Evolutionary conservation across 2,329 filamentous ascomycete species (phyloP).

Genomic region (Pseudofabraea citricarpa): DNA sequence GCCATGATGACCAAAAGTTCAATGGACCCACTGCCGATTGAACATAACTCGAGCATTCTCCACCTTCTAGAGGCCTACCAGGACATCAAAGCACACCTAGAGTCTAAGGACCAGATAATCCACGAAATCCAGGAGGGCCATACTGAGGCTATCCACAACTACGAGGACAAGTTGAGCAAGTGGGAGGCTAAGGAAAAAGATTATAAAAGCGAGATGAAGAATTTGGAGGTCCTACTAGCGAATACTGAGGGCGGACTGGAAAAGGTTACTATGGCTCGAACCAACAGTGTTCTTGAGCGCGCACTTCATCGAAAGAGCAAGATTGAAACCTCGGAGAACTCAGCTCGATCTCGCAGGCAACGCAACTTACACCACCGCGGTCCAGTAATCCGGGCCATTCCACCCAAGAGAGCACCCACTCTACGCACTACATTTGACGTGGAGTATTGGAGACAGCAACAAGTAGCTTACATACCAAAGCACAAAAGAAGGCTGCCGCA

Average conservation of each 20-base stretch:
- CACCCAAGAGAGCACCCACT: too few relatives aligned
- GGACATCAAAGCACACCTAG: constrained; percentile 15
- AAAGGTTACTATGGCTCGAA: constrained; percentile 22
- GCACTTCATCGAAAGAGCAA: too few relatives aligned
- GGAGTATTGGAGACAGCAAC: too few relatives aligned
- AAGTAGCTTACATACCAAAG: too few relatives aligned
- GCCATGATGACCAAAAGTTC: constrained; percentile 27
- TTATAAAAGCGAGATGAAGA: constrained; percentile 26
- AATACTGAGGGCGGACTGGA: constrained; percentile 25
- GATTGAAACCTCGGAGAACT: too few relatives aligned
- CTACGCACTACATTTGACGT: too few relatives aligned
- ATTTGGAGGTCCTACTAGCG: constrained; percentile 25
- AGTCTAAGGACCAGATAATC: constrained; percentile 15
- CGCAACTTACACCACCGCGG: too few relatives aligned
- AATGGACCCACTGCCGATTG: constrained; percentile 18
- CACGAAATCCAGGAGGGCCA: constrained; percentile 19
- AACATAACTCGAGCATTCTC: constrained; percentile 27
- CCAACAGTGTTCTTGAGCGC: constrained; percentile 22
- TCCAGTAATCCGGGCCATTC: too few relatives aligned
- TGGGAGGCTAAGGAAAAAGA: constrained; percentile 24
- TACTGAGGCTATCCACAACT: constrained; percentile 22
- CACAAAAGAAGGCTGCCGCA: too few relatives aligned
- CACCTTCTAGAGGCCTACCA: constrained; percentile 27
- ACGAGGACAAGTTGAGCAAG: constrained; percentile 17
- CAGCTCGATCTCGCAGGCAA: too few relatives aligned